These are phyloP conservation scores for Botrytis cinerea DNA, from an alignment of 2,329 filamentous ascomycete genomes.

Conservation along the genomic window DNA sequence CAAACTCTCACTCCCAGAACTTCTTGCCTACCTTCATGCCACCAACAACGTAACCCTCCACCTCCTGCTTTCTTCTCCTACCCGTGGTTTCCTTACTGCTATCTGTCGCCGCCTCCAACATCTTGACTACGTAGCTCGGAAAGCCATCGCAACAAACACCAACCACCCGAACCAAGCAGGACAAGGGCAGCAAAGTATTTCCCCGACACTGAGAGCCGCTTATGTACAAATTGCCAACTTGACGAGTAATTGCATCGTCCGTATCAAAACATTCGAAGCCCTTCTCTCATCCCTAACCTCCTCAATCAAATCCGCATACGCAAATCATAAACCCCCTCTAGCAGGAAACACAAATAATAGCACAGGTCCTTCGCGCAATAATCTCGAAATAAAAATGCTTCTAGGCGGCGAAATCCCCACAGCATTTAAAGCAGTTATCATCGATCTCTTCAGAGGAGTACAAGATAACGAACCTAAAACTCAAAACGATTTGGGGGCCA, in stretches of 20 bases:
- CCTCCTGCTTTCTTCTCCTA: constrained; percentile 71
- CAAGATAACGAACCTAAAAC: background rate
- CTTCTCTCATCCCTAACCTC: constrained; percentile 37
- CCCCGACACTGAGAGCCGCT: constrained; percentile 35
- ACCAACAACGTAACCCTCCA: constrained; percentile 62
- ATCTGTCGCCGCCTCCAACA: constrained; percentile 64
- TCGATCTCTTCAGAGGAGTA: constrained; percentile 38
- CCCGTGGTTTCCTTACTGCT: constrained; percentile 70
- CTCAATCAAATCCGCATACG: constrained; percentile 38
- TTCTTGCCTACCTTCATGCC: constrained; percentile 54
- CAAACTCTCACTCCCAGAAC: constrained; percentile 49
- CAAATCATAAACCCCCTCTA: constrained; percentile 28
- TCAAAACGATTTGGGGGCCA: background rate
- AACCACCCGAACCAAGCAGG: constrained; percentile 16
- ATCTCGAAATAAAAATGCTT: constrained; percentile 40
- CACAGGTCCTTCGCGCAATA: constrained; percentile 36
- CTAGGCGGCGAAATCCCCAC: constrained; percentile 40
- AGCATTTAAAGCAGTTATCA: constrained; percentile 40
- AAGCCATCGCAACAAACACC: constrained; percentile 34
- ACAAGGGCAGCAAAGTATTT: constrained; percentile 28
- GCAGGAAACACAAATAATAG: constrained; percentile 26
- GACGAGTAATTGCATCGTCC: constrained; percentile 36
- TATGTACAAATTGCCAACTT: constrained; percentile 41
- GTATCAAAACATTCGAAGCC: constrained; percentile 39
- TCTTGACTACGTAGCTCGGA: constrained; percentile 49